Evolutionary conservation across 1,284 basidiomycete species (phyloP), one percentile per base, ranked within the genome.

Genomic region (Phenoliferia sp.): DNA sequence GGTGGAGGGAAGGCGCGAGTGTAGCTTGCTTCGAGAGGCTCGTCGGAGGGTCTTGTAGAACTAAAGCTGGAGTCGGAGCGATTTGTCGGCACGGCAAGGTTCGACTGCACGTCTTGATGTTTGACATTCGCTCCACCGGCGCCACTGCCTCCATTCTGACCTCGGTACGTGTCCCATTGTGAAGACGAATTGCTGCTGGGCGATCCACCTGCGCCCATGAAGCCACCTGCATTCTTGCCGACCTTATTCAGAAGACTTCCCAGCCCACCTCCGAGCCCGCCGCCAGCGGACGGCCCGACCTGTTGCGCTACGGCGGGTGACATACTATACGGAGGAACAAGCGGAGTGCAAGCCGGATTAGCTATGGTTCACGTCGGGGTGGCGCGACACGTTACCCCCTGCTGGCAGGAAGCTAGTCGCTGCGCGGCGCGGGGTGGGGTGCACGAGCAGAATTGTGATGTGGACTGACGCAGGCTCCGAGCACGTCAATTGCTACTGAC

Each of bases 1-100:
- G 72, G 72, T 3, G 72, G 72, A 0, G 66, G 69, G 29, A 69
- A 73, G 2, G 65, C 66, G 56, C 61, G 54, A 16, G 55, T 32
- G 55, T 32, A 35, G 19, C 5, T 22, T 44, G 56, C 32, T 34
- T 22, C 33, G 12, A 22, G 4, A n/a, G 56, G 26, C 28, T 29
- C 22, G 54, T 29, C 22, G 29, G 56, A 58, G 3, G 32, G 56
- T 15, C 34, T 10, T 15, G 15, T 29, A 2, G 31, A 31, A 26
- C 34, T 35, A 7, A n/a, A 4, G 22, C n/a, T 3, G 57, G 57
- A 4, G 15, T 26, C 33, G 33, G 22, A 12, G 3, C 4, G 3
- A 35, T 31, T 26, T 33, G 15, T 4, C 33, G 15, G 9, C n/a
- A n/a, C 12, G 2, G 33, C 33, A 26, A 6, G 31, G 55, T 33